phyloP scores from a whole-genome alignment of 1,284 basidiomycete species.

The Ceratobasidium sp. region DNA sequence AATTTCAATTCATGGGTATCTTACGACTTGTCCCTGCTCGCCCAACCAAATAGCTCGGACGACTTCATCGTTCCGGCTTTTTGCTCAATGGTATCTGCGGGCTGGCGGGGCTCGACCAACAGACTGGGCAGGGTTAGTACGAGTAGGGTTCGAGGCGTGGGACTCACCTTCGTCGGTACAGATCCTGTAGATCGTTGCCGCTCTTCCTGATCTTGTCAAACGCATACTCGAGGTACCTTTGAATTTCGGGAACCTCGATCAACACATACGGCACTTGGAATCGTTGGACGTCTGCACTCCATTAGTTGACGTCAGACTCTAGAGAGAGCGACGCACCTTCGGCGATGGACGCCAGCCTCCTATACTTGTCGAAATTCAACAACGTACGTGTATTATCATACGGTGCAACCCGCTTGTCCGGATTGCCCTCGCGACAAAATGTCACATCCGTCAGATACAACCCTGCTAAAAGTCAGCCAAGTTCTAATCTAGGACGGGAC shows the following conservation, averaged over 20 bases:
- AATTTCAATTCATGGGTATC: not conserved
- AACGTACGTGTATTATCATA: conserved; percentile 77
- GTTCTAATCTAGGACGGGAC: conserved; percentile 2
- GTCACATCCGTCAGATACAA: conserved; percentile 91
- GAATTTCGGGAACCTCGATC: conserved; percentile 83
- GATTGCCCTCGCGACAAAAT: conserved; percentile 95
- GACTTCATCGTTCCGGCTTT: conserved; percentile 62
- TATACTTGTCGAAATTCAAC: conserved; percentile 95
- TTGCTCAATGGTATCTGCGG: conserved; percentile 64
- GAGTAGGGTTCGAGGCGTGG: conserved; percentile 15
- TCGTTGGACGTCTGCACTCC: conserved; percentile 80
- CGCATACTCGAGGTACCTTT: conserved; percentile 72
- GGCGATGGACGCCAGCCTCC: conserved; percentile 87
- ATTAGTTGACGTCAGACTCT: conserved; percentile 3
- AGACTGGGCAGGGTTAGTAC: conserved; percentile 56
- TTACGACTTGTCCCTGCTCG: conserved; percentile 44
- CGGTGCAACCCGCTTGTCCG: conserved; percentile 82
- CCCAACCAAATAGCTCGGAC: conserved; percentile 77
- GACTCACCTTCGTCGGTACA: conserved; percentile 77
- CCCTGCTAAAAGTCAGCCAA: conserved; percentile 54
- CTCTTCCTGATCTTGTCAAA: conserved; percentile 72
- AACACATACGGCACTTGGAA: conserved; percentile 89
- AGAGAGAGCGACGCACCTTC: conserved; percentile 60
- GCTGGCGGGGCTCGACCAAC: conserved; percentile 77
- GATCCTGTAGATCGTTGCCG: conserved; percentile 72